Base-by-base conservation (phyloP, 148 eudicot species). In the Rhododendron williamsianum region DNA sequence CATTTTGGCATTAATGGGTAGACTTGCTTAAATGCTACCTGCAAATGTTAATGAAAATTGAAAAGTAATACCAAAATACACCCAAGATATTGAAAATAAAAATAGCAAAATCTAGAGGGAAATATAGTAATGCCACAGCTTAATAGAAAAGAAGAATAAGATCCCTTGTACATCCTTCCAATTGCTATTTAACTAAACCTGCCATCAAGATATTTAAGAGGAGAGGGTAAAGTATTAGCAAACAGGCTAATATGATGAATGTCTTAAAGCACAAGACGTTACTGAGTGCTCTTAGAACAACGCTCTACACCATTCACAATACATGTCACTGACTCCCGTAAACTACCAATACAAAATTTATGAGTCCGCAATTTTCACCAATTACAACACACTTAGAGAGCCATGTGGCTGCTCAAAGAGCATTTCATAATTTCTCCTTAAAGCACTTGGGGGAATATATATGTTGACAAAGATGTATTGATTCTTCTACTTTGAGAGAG, bases 401-500 rank as follows among this genome's bases (percentile, higher is more conserved):
- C 56, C 56, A 12, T 19, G 15, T 15, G 56, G 56, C 56, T 52
- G 56, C 18, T 3, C 16, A 19, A 52, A 3, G 56, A 52, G 56
- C 19, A 52, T 52, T 52, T 52, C 18, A 52, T 12, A 4, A 52
- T 52, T 3, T 52, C 1, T 52, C 19, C 56, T 52, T 41, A 13
- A 15, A 58, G 25, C n/a, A 19, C 67, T 21, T 58, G 67, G 25
- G 67, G 25, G n/a, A 58, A 21, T 21, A 58, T 19, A 51, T 51
- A 41, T 41, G 56, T 54, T 51, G 54, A 23, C 69, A 63, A 63
- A 8, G 27, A 63, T 63, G 7, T 13, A 72, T 54, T 41, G 35
- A 33, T 74, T 86, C 74, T 74, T 49, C 51, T 86, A 41, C 46
- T 52, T 46, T 74, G 54, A 52, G 56, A 85, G 45, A 36, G 69